Conservation (phyloP, 352 stramenopile genomes). For the Pythium guiyangense region DNA sequence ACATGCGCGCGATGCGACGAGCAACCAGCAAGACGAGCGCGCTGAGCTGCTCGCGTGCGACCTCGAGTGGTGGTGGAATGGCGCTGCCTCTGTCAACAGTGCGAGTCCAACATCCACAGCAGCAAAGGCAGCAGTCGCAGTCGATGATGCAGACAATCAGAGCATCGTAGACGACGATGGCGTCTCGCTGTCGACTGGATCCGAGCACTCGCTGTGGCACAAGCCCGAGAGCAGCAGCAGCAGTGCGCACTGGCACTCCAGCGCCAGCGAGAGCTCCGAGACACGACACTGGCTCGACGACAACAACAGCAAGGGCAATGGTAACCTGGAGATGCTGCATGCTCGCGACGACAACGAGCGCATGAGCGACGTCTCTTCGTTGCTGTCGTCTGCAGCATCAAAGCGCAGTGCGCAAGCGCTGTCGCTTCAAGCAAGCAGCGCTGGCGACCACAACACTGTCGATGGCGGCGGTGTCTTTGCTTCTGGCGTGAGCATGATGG, state of each 20-base stretch:
- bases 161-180: no score
- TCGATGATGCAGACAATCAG: no score
- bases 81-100: no score
- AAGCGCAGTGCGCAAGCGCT: neutral
- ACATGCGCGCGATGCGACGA: no score
- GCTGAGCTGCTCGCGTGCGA: no score
- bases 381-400: neutral
- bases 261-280: neutral
- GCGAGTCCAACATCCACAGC: no score
- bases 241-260: neutral
- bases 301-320: neutral
- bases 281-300: neutral
- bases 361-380: neutral
- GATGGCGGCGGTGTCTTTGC: neutral
- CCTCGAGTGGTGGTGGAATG: no score
- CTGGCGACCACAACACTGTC: neutral
- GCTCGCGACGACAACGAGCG: neutral
- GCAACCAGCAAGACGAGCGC: no score
- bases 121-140: no score
- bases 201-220: no score
- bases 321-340: neutral
- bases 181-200: no score
- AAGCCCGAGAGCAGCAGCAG: neutral
- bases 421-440: neutral
- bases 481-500: neutral